Base-by-base conservation (phyloP, 345 rosid genomes). In the Acer campestre region DNA sequence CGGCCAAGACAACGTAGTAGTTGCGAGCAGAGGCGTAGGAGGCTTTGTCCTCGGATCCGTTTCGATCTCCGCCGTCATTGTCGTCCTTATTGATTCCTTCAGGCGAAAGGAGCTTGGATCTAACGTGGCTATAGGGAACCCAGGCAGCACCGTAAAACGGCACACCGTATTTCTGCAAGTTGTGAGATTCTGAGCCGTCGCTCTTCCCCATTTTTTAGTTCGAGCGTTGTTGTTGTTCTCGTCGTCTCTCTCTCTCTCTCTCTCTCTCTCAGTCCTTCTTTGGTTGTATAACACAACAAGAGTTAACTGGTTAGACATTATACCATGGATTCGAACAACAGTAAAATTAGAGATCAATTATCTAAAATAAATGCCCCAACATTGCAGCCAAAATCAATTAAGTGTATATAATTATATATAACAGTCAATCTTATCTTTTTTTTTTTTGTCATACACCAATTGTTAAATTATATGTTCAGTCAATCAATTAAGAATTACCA, bases 111-210 rank as follows among this genome's bases (percentile, higher is more conserved):
- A 85, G 81, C 38, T 80, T 88, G 38, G 88, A 85, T 85, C 81
- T 84, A 71, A 86, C 69, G 25, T 77, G 77, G 44, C 70, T 75
- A 79, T 79, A 75, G 3, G 98, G 97, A 80, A 88, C 78, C 96
- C 96, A 95, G 1, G 86, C 89, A 48, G 85, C 93, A 10, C 92
- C 87, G 78, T 88, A 95, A 53, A 95, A 85, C 38, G 99, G 99
- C 0, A 95, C 83, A 40, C 98, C 98, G 80, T 94, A 95, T 67
- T 88, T 91, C 86, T 85, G 90, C 27, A 63, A 23, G 42, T 31
- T 29, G 46, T 27, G 48, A 63, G 49, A 29, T 27, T 49, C 70
- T 25, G 27, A 51, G 12, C 13, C n/a, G 25, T 13, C 31, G 29
- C 38, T 63, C 46, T 11, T 68, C 63, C 7, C 63, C 27, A 59